Evolutionary conservation across 176 grass and related monocot genomes (phyloP).

Genomic region (Thalia dealbata): DNA sequence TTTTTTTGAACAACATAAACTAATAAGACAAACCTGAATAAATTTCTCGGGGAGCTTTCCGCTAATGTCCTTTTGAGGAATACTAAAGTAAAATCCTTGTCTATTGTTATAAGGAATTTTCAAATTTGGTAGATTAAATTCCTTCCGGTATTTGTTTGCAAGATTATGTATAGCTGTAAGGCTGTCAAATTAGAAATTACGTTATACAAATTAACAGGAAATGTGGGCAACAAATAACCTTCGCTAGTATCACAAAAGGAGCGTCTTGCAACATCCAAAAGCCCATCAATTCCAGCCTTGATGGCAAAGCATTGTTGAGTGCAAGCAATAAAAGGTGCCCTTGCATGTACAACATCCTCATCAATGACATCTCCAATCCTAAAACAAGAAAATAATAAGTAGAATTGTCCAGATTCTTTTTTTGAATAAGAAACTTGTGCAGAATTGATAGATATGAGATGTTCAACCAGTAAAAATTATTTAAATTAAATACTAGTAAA

Average conservation of each 20-base stretch:
- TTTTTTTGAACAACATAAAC: slow-evolving; percentile 24
- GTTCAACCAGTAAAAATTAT: not conserved
- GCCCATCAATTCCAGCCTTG: slow-evolving; percentile 76
- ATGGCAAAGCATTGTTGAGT: slow-evolving; percentile 95
- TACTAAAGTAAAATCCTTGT: slow-evolving; percentile 81
- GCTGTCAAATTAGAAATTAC: slow-evolving; percentile 22
- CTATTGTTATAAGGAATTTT: slow-evolving; percentile 75
- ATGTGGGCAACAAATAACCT: slow-evolving; percentile 37
- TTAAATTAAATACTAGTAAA: not conserved
- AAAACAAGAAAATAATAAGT: not conserved
- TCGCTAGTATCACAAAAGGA: slow-evolving; percentile 90
- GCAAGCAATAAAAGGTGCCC: slow-evolving; percentile 84
- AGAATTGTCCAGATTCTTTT: too few species aligned
- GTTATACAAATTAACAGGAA: not conserved
- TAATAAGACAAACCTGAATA: slow-evolving; percentile 51
- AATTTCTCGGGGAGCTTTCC: slow-evolving; percentile 80
- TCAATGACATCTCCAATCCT: slow-evolving; percentile 75
- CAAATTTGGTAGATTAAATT: slow-evolving; percentile 84
- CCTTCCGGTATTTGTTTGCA: slow-evolving; percentile 63
- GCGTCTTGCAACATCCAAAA: slow-evolving; percentile 79
- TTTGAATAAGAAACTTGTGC: too few species aligned
- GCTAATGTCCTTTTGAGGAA: slow-evolving; percentile 72
- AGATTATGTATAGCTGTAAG: slow-evolving; percentile 65
- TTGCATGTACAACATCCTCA: slow-evolving; percentile 93
- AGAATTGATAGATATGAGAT: not conserved